Base-by-base conservation (phyloP, 257 asterid species). In the Rhazya stricta region DNA sequence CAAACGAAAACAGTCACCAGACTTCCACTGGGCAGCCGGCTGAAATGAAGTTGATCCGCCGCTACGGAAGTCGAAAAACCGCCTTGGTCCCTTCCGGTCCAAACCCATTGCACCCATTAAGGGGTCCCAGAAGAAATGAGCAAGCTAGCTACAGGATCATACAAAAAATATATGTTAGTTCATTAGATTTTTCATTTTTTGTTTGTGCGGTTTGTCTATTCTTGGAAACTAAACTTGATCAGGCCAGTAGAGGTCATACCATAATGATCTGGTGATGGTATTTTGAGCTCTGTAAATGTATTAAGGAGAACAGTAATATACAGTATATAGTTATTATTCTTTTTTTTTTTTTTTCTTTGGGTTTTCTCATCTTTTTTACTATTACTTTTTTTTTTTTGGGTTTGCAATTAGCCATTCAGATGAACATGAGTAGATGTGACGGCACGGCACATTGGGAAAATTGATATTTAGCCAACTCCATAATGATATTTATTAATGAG, bases 11-110 rank as follows among this genome's bases (percentile, higher is more conserved):
- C 67, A 3, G 12, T 76, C 76, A 1, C 72, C 72, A 8, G 77
- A 67, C 9, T 25, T 12, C 54, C 67, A 36, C n/a, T n/a, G n/a
- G 42, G 71, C 30, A 45, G 67, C 80, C 2, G 54, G 65, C 2
- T 81, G 82, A 69, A 29, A 68, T 30, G 85, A 84, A 41, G 82
- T 86, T 42, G 91, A 92, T 79, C 96, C 86, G 7, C 89, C 89
- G 86, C 13, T 92, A 90, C 27, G 97, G 96, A n/a, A 5, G 96
- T 79, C 9, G 96, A 89, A 71, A 89, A 89, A 80, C 92, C 92
- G 96, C 9, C 87, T 90, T 9, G 93, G 93, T 92, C 21, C 97
- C 97, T 1, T 75, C 87, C 36, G 97, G 97, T 74, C 97, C 97
- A 36, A 90, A 92, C 78, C 96, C 97, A 3, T 83, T 92, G 84